A percentile compares a stretch with the other conserved stretches of the same genome.
Conservation (phyloP, 805 yeast genomes). For the Kluyveromyces dobzhanskii region DNA sequence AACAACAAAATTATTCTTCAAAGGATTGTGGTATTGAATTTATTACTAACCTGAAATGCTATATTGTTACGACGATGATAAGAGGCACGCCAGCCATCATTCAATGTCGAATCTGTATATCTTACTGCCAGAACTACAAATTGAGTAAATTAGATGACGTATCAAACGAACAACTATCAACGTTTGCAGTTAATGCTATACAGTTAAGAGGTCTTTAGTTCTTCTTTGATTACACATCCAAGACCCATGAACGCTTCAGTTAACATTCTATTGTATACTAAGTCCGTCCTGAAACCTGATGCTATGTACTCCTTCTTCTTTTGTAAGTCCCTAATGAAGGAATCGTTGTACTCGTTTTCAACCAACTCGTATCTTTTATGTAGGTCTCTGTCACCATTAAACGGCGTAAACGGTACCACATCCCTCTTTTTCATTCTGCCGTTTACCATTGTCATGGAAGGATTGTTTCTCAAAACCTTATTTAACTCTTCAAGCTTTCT, state of each 20-base stretch:
- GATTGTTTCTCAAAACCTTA: slow-evolving; percentile 30
- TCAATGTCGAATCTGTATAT: slow-evolving; percentile 5
- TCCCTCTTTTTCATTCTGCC: slow-evolving; percentile 25
- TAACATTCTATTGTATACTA: slow-evolving; percentile 65
- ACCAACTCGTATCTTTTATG: slow-evolving; percentile 42
- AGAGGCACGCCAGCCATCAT: background rate
- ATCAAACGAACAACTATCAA: slow-evolving; percentile 27
- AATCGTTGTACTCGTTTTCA: slow-evolving; percentile 46
- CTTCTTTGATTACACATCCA: slow-evolving; percentile 67
- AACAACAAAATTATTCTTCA: too few species aligned
- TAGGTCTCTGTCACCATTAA: slow-evolving; percentile 75
- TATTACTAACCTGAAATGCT: background rate
- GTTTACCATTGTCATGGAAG: slow-evolving; percentile 27
- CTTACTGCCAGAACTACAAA: slow-evolving; percentile 21
- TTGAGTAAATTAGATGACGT: slow-evolving; percentile 17
- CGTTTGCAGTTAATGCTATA: slow-evolving; percentile 40
- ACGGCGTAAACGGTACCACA: slow-evolving; percentile 80
- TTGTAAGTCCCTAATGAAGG: slow-evolving; percentile 45
- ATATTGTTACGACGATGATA: background rate
- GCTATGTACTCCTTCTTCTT: slow-evolving; percentile 64
- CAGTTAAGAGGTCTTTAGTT: slow-evolving; percentile 43
- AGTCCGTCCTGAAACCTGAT: slow-evolving; percentile 71
- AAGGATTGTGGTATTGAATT: too few species aligned
- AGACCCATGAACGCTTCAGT: slow-evolving; percentile 88
- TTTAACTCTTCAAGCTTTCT: slow-evolving; percentile 39